These are phyloP conservation scores for Sideroxylon spinosum DNA, from an alignment of 179 eudicot species.

Conservation along the genomic window DNA sequence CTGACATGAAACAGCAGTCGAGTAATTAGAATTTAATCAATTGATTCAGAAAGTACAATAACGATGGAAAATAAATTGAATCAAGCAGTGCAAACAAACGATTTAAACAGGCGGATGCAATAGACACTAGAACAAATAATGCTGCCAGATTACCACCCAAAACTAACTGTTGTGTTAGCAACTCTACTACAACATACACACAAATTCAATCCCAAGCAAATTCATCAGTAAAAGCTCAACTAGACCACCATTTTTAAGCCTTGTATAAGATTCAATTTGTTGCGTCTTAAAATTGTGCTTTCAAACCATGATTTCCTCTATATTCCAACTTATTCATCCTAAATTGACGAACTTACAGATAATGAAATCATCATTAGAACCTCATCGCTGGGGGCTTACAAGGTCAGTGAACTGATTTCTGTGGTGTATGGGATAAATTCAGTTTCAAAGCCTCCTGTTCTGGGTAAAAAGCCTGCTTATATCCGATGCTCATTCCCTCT, in stretches of 20 bases:
- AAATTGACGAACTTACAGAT: too few species aligned
- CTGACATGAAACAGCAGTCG: slow-evolving; percentile 28
- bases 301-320: too few species aligned
- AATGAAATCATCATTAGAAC: too few species aligned
- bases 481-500: too few species aligned
- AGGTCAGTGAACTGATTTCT: too few species aligned
- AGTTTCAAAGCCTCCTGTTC: too few species aligned
- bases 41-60: background rate
- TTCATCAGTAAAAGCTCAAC: background rate
- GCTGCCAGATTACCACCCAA: background rate
- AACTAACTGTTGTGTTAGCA: background rate
- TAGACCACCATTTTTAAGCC: background rate
- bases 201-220: background rate
- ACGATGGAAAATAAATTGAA: background rate
- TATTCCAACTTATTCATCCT: too few species aligned
- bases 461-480: too few species aligned
- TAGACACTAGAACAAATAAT: background rate
- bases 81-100: background rate
- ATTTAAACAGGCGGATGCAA: background rate
- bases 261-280: background rate
- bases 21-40: background rate
- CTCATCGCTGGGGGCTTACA: too few species aligned
- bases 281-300: too few species aligned
- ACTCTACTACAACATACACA: background rate
- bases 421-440: too few species aligned